Evolutionary conservation across 108 stramenopile genomes (phyloP), one percentile per base, ranked within the genome.

Genomic region (Skeletonema potamos): DNA sequence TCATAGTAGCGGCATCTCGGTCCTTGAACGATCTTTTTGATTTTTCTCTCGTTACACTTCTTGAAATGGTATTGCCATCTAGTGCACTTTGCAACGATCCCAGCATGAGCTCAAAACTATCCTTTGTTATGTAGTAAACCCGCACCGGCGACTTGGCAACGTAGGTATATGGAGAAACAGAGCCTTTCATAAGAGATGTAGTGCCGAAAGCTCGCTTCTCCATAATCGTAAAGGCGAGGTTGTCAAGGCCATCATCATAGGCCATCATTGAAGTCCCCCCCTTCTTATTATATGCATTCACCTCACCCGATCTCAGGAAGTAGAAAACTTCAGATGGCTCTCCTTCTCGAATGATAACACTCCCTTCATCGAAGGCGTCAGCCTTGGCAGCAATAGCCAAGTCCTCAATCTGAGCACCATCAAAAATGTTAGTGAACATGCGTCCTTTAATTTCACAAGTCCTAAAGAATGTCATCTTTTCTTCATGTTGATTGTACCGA

Each of bases 291-390:
- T 41, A 72, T 2, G 87, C 83, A n/a, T 85, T 70, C 9, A 96
- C 88, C 9, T 57, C 54, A 2, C 95, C 96, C 36, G 68, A 63
- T 55, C 84, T 82, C 41, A 96, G 85, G 63, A 96, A 74, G 73
- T 88, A 93, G 62, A 96, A 94, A 15, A 79, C 79, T 57, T 97
- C 89, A n/a, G 92, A 96, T 4, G 65, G 59, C 11, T 98, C 96
- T 8, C 96, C 98, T 62, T 96, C 88, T 13, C 78, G 72, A 39
- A 97, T 72, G 43, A 98, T 92, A n/a, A 66, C 75, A 18, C 92
- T 84, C 8, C 89, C 96, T 9, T 65, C 33, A 32, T 85, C 77
- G 72, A 88, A 93, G 6, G 37, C 29, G 2, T 87, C 82, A 20
- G 33, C 22, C 26, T 85, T 68, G 18, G 79, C 58, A 27, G 79